Base-by-base conservation (phyloP, 1,284 basidiomycete genomes). In the Heliocybe sulcata region DNA sequence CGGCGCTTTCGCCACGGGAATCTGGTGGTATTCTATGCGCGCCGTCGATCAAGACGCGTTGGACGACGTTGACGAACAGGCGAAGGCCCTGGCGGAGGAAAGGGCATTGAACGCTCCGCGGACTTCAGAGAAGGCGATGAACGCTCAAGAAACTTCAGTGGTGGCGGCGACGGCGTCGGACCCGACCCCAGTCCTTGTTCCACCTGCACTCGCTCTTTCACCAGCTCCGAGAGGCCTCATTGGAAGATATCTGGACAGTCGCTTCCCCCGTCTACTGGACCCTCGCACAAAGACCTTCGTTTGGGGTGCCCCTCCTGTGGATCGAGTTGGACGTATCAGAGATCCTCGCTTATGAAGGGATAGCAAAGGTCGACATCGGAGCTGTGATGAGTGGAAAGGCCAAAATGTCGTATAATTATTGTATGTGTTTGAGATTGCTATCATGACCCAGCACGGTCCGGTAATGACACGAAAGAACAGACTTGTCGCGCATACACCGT, bases 21-120 rank as follows among this genome's bases (percentile, higher is more conserved):
- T 97, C 16, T 98, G 94, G 82, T 80, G 83, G 9, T 98, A 98
- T 72, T 95, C 94, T 14, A 95, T 98, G 67, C 82, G 83, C 45
- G 93, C 94, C 11, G 94, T 97, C 56, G 92, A 90, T 67, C 94
- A 97, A 67, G 94, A 97, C 65, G 86, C 89, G 56, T 96, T 96
- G 67, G 89, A 86, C 57, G 89, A 92, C 64, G 77, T 90, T 35
- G 90, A 92, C 63, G 85, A 89, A 59, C 86, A 89, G 66, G 89
- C 83, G 45, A 73, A 72, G 57, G 80, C 77, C 45, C 72, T 86
- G 59, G 73, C 73, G 35, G 64, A 66, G 23, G 65, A 72, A 1
- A 69, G 72, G 26, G 65, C 69, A 38, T 64, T 6, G 38, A 42
- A 20, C 19, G 38, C 38, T 16, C 38, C 52, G 35, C 51, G 35